phyloP scores from a whole-genome alignment of 2,329 filamentous ascomycete species.

The Venturia asperata region DNA sequence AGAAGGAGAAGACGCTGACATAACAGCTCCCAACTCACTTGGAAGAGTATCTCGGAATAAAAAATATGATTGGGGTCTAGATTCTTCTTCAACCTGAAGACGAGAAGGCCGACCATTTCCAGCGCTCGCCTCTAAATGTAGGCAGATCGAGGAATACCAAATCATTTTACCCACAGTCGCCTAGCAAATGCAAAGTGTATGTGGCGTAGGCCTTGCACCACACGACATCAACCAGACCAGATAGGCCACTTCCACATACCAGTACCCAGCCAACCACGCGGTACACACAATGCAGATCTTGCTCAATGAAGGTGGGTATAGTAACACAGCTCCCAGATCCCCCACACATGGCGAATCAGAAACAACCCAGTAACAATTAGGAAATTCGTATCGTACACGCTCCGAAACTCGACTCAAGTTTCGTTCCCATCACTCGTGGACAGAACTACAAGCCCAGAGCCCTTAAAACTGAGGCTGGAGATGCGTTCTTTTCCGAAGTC shows the following conservation, averaged over 20 bases:
- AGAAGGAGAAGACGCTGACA: too few relatives aligned
- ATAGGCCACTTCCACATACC: too few relatives aligned
- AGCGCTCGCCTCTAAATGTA: background rate
- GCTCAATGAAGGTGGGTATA: background rate
- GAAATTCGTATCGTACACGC: slow-evolving; percentile 4
- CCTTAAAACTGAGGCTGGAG: slow-evolving; percentile 9
- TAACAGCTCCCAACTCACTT: too few relatives aligned
- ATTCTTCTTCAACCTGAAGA: background rate
- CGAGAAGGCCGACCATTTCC: background rate
- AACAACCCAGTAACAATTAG: background rate
- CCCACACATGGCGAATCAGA: background rate
- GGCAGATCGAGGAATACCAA: background rate
- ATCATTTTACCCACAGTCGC: background rate
- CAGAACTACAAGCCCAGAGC: slow-evolving; percentile 1
- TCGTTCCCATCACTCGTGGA: slow-evolving; percentile 4
- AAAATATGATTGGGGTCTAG: background rate
- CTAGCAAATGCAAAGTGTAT: background rate
- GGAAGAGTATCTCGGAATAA: too few relatives aligned
- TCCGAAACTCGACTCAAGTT: background rate
- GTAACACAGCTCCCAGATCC: background rate
- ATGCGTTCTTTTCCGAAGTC: background rate
- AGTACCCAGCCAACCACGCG: background rate
- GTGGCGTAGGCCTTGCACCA: too few relatives aligned
- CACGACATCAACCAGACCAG: background rate
- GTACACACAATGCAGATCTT: background rate